Evolutionary conservation across 169 alveolate species (phyloP), one percentile per base, ranked within the genome.

Genomic region (Miamiensis avidus): DNA sequence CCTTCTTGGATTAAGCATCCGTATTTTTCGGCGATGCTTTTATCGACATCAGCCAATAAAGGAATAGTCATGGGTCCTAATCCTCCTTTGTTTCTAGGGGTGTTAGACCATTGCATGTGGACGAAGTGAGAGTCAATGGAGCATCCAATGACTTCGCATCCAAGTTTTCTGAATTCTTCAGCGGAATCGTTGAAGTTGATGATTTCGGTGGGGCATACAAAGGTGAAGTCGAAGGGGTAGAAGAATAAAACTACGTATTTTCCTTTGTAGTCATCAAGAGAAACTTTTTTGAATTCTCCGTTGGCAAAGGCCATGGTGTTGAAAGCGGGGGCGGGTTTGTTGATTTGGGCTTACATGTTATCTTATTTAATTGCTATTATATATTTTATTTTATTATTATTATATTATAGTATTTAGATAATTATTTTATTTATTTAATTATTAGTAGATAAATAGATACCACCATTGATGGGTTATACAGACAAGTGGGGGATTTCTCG

Each of bases 191-290:
- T 94, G 95, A 98, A 98, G 33, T 99, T 99, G 78, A 97, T 92
- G 81, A 99, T 99, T 94, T 99, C 99, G 49, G 99, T 98, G 33
- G 99, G 99, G 94, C 99, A 99, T 31, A 99, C 99, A 85, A 98
- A 99, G 65, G 99, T 99, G 94, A 99, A 99, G 91, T 99, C 99
- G 85, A 99, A 92, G 30, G 99, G 99, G 93, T 99, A 99, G 96
- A 99, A 99, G 98, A 98, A 99, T 33, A 99, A 94, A 65, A 98
- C 97, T 1, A 98, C 99, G 92, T 99, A 98, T 89, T 97, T 96
- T 29, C 99, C 99, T 82, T 93, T 92, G 96, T 95, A 99, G 88
- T 98, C 98, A 29, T 95, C 34, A 85, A 99, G 94, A 74, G 96
- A 90, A 25, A 99, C 91, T 78, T 92, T 96, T 86, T 97, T 95